A percentile compares a stretch with the other conserved stretches of the same genome.
These are phyloP conservation scores for Diaporthe velutina DNA, from an alignment of 2,329 filamentous ascomycete species.

Conservation along the genomic window DNA sequence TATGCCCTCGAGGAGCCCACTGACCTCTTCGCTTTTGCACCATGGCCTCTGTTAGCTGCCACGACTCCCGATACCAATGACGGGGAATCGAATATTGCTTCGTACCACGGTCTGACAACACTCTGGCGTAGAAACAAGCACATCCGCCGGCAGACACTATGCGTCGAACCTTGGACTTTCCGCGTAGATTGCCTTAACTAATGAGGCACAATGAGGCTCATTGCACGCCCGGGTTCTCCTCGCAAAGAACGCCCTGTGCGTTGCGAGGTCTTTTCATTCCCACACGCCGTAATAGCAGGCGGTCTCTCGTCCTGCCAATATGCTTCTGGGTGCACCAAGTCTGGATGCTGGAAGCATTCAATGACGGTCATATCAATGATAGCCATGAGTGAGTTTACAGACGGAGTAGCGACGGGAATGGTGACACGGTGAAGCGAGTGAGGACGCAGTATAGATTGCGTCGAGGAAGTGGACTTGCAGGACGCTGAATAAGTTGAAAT, in stretches of 20 bases:
- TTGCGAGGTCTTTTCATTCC: slow-evolving; percentile 58
- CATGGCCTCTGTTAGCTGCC: slow-evolving; percentile 47
- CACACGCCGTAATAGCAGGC: slow-evolving; percentile 55
- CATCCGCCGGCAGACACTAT: neutral
- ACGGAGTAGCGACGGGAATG: neutral
- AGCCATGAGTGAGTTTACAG: slow-evolving; percentile 44
- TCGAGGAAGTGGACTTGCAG: neutral
- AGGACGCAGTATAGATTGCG: neutral
- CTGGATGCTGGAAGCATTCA: slow-evolving; percentile 48
- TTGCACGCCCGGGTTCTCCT: neutral
- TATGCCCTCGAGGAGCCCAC: slow-evolving; percentile 47
- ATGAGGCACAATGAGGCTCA: neutral
- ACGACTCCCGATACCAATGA: slow-evolving; percentile 56
- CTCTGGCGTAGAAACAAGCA: neutral
- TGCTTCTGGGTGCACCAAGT: slow-evolving; percentile 48
- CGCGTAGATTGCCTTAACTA: neutral
- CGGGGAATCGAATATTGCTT: slow-evolving; percentile 42
- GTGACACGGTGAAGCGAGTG: neutral
- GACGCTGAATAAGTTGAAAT: neutral
- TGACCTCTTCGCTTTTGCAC: slow-evolving; percentile 47
- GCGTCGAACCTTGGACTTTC: neutral
- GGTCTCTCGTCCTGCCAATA: slow-evolving; percentile 53
- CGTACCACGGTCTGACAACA: neutral
- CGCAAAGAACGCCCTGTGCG: slow-evolving; percentile 46
- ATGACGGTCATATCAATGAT: slow-evolving; percentile 57